A percentile compares a stretch with the other conserved stretches of the same genome.
Evolutionary conservation across 331 rosid genomes (phyloP).

Genomic region (Rhamnella rubrinervis): DNA sequence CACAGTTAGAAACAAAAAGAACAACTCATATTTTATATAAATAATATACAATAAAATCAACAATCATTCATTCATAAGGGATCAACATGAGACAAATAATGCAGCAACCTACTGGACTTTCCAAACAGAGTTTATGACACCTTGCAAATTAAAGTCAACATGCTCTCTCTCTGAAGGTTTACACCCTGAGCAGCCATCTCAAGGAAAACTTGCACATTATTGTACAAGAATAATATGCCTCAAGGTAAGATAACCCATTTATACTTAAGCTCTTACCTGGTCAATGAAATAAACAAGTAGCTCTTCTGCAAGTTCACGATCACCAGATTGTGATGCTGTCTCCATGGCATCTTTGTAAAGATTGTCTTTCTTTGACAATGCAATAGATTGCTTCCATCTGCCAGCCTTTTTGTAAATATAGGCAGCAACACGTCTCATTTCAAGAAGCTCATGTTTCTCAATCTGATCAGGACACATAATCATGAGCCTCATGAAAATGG

Average conservation of each 20-base stretch:
- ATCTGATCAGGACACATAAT: constrained; percentile 56
- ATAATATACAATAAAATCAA: too few species aligned
- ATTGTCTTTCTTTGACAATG: constrained; percentile 87
- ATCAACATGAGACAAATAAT: too few species aligned
- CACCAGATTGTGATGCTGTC: constrained; percentile 94
- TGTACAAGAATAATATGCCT: background rate
- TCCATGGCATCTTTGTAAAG: constrained; percentile 98
- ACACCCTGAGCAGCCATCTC: too few species aligned
- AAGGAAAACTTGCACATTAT: background rate
- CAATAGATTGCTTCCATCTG: constrained; percentile 96
- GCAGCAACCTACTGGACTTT: too few species aligned
- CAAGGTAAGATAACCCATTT: background rate
- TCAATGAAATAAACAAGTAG: constrained; percentile 93
- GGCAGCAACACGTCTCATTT: constrained; percentile 95
- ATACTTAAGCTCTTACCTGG: constrained; percentile 48
- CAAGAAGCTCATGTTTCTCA: constrained; percentile 94
- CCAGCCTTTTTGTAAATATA: constrained; percentile 94
- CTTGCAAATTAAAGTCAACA: too few species aligned
- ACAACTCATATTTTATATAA: too few species aligned
- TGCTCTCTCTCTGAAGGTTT: too few species aligned
- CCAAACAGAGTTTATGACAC: too few species aligned
- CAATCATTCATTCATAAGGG: too few species aligned
- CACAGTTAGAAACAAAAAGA: too few species aligned
- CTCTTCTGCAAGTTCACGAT: constrained; percentile 93
- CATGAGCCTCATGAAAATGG: constrained; percentile 22